Evolutionary conservation across 805 yeast species (phyloP).

Genomic region (Lachancea fermentati): DNA sequence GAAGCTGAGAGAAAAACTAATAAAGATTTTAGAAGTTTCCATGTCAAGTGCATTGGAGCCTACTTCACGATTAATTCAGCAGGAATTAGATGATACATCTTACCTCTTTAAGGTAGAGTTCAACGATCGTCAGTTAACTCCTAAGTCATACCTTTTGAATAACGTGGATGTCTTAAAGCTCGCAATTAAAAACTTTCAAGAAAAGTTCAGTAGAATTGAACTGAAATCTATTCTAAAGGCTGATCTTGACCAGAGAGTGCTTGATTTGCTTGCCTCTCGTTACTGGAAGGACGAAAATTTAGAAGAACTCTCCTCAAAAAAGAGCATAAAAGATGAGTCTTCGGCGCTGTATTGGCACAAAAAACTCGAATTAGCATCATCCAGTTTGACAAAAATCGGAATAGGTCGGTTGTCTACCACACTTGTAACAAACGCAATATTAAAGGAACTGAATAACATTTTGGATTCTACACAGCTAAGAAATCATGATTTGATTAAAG

Average conservation of each 20-base stretch:
- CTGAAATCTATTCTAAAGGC: constrained; percentile 70
- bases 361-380: constrained; percentile 77
- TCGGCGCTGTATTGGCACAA: constrained; percentile 77
- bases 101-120: constrained; percentile 94
- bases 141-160: constrained; percentile 89
- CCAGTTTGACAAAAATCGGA: constrained; percentile 85
- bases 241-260: constrained; percentile 82
- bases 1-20: constrained; percentile 68
- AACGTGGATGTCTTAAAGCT: constrained; percentile 82
- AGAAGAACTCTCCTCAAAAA: constrained; percentile 46
- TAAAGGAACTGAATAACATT: constrained; percentile 70
- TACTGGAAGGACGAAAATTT: constrained; percentile 75
- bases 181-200: constrained; percentile 81
- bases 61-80: constrained; percentile 76
- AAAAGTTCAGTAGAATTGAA: constrained; percentile 76
- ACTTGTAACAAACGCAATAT: constrained; percentile 71
- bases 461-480: constrained; percentile 69
- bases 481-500: constrained; percentile 81
- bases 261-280: constrained; percentile 80
- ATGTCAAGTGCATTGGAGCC: constrained; percentile 89
- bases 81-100: constrained; percentile 87
- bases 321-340: constrained; percentile 39
- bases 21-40: constrained; percentile 80
- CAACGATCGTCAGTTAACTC: constrained; percentile 89
- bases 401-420: constrained; percentile 87